These are phyloP conservation scores for Ziziphus jujuba DNA, from an alignment of 306 rosid species.

Conservation along the genomic window DNA sequence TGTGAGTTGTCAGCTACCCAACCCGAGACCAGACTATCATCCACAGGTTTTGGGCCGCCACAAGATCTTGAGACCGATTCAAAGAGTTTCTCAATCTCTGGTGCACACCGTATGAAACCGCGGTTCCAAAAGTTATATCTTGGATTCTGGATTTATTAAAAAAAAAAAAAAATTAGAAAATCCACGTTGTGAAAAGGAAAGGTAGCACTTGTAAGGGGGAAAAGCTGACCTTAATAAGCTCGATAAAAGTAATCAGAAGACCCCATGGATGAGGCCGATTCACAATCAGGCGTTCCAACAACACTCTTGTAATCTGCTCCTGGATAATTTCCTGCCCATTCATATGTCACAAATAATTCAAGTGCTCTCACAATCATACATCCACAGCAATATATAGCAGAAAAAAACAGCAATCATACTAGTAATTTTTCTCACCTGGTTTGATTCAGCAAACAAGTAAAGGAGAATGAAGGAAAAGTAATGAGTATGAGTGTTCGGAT, in stretches of 20 bases:
- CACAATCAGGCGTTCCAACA: constrained; percentile 90
- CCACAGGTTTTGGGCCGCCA: constrained; percentile 92
- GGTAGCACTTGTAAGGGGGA: not conserved
- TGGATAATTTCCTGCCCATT: constrained; percentile 81
- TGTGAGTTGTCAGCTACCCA: constrained; percentile 72
- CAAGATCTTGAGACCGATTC: constrained; percentile 98
- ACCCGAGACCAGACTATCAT: constrained; percentile 81
- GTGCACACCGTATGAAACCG: constrained; percentile 91
- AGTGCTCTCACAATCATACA: not conserved
- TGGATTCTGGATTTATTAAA: constrained; percentile 58
- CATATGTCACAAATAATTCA: not conserved
- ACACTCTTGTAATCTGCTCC: constrained; percentile 96
- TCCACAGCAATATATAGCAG: not conserved
- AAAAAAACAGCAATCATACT: not conserved
- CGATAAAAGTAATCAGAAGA: constrained; percentile 91
- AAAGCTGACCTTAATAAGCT: constrained; percentile 74
- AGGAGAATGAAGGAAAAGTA: constrained; percentile 95
- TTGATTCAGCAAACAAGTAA: constrained; percentile 85
- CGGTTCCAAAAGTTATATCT: constrained; percentile 94
- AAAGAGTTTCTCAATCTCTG: constrained; percentile 90
- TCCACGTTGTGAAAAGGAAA: not conserved
- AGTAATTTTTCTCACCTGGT: constrained; percentile 52
- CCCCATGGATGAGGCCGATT: constrained; percentile 99
- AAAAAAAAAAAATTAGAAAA: too few species aligned
- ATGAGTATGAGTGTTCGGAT: constrained; percentile 96